phyloP scores from a whole-genome alignment of 495 filamentous ascomycete genomes.

The Tuber calosporum region DNA sequence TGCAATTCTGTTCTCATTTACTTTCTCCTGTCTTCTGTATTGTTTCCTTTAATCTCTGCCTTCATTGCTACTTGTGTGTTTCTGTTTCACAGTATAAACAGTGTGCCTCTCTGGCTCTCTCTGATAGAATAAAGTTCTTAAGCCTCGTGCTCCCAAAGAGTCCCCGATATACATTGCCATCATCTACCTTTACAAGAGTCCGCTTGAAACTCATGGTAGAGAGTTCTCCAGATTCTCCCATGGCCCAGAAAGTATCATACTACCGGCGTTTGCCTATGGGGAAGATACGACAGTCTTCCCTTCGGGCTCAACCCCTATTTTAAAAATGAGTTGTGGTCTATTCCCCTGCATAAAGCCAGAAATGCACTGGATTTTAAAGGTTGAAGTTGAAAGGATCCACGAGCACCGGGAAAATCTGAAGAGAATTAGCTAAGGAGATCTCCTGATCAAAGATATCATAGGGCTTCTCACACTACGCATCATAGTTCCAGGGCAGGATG shows the following conservation, averaged over 20 bases:
- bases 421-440: background rate
- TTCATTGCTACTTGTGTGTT: no score
- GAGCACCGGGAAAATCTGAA: background rate
- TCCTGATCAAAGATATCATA: background rate
- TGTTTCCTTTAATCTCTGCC: no score
- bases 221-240: background rate
- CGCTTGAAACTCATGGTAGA: background rate
- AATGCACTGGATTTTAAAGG: background rate
- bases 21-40: no score
- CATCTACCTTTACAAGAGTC: no score
- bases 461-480: background rate
- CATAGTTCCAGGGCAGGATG: background rate
- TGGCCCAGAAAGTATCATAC: background rate
- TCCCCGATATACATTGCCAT: no score
- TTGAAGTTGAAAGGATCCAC: background rate
- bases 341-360: background rate
- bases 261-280: background rate
- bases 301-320: background rate
- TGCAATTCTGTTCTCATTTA: no score
- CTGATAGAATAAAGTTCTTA: no score
- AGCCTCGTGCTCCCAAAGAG: no score
- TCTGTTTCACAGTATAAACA: no score
- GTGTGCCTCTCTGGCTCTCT: no score
- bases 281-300: background rate
- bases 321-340: background rate